phyloP scores from a whole-genome alignment of 2,329 filamentous ascomycete genomes.

The Cladophialophora immunda region DNA sequence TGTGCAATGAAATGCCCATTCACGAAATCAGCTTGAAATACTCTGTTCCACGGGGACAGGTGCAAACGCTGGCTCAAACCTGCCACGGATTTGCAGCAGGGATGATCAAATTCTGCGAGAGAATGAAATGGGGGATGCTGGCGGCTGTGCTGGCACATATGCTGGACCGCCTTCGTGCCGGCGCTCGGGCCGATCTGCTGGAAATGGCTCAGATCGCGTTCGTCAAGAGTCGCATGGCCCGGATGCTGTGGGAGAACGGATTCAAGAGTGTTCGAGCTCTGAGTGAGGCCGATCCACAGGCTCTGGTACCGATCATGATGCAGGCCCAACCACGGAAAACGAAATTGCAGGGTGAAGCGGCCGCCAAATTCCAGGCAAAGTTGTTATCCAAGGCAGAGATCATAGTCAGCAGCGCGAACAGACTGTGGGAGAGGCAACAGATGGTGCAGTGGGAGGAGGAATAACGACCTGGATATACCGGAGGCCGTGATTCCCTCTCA shows the following conservation, averaged over 20 bases:
- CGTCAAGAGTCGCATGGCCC: slow-evolving; percentile 79
- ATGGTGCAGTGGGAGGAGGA: slow-evolving; percentile 49
- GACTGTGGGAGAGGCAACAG: slow-evolving; percentile 64
- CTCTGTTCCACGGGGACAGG: slow-evolving; percentile 71
- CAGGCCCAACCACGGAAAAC: slow-evolving; percentile 60
- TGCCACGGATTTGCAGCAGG: slow-evolving; percentile 81
- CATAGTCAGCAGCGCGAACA: slow-evolving; percentile 74
- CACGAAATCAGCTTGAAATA: slow-evolving; percentile 76
- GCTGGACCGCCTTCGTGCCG: slow-evolving; percentile 75
- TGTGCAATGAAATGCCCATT: slow-evolving; percentile 79
- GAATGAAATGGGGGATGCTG: slow-evolving; percentile 71
- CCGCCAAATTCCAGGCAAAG: slow-evolving; percentile 70
- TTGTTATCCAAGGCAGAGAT: slow-evolving; percentile 71
- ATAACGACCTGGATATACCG: slow-evolving; percentile 18
- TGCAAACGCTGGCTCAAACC: slow-evolving; percentile 76
- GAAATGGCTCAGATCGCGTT: slow-evolving; percentile 76
- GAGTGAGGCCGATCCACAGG: slow-evolving; percentile 73
- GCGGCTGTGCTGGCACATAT: slow-evolving; percentile 78
- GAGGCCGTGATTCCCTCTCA: not conserved
- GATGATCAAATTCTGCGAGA: slow-evolving; percentile 80
- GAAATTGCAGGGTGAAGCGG: slow-evolving; percentile 64
- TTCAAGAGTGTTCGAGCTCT: slow-evolving; percentile 73
- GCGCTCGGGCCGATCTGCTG: slow-evolving; percentile 74
- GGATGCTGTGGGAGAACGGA: slow-evolving; percentile 78
- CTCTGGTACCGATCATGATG: slow-evolving; percentile 75